phyloP scores from a whole-genome alignment of 2,329 filamentous ascomycete genomes.

The Colletotrichum somersetense region DNA sequence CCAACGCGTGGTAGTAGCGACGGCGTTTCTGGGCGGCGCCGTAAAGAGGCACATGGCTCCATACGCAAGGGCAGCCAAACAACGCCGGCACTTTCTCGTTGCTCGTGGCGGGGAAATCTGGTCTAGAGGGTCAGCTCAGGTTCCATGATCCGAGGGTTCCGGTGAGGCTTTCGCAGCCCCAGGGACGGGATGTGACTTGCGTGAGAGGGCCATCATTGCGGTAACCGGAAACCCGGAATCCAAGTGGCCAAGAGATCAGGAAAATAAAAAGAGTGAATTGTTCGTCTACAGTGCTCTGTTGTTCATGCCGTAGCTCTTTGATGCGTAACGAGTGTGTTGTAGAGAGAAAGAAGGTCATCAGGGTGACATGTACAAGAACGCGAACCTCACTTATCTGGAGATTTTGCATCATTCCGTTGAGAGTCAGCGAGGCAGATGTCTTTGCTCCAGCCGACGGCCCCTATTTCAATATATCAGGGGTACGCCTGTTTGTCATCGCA shows the following conservation, averaged over 20 bases:
- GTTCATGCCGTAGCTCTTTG: neutral
- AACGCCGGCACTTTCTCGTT: constrained; percentile 31
- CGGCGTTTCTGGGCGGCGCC: constrained; percentile 20
- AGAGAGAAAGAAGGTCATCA: neutral
- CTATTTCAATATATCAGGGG: constrained; percentile 23
- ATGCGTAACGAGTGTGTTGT: constrained; percentile 9
- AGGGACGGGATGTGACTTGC: neutral
- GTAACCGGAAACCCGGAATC: too few species aligned
- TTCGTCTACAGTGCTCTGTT: neutral
- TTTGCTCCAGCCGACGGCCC: constrained; percentile 33
- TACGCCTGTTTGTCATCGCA: constrained; percentile 35
- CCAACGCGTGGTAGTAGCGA: constrained; percentile 19
- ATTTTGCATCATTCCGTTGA: constrained; percentile 6
- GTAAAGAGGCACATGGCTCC: constrained; percentile 40
- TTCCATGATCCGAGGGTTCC: neutral
- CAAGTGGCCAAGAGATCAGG: neutral
- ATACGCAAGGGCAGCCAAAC: constrained; percentile 37
- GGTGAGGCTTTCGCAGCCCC: neutral
- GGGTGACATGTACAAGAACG: neutral
- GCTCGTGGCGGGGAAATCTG: constrained; percentile 16
- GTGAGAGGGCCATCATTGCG: constrained; percentile 14
- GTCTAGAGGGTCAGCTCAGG: neutral
- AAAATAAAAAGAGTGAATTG: neutral
- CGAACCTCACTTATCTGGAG: neutral
- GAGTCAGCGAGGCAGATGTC: constrained; percentile 35